These are phyloP conservation scores for Coniella lustricola DNA, from an alignment of 2,329 filamentous ascomycete species.

Conservation along the genomic window DNA sequence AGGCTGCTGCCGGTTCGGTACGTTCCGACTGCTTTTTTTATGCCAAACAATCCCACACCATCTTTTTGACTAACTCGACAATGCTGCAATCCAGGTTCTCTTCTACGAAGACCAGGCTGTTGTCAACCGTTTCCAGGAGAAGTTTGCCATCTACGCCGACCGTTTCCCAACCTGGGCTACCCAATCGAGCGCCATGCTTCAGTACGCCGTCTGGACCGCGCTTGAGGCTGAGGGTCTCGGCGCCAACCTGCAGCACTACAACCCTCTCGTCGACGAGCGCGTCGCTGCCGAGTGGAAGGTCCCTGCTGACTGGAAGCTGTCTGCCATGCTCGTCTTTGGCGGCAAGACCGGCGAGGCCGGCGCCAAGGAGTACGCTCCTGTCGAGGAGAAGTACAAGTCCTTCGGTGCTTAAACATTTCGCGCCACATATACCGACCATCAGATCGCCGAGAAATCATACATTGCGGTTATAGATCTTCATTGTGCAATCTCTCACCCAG, in stretches of 20 bases:
- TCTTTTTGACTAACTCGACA: not conserved
- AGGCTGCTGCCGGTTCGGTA: slow-evolving; percentile 68
- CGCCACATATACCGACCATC: no score
- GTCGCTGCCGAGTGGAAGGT: slow-evolving; percentile 64
- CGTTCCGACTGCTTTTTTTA: no score
- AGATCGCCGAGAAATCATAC: no score
- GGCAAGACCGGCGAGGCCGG: slow-evolving; percentile 47
- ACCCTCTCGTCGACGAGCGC: slow-evolving; percentile 72
- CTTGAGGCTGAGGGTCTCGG: slow-evolving; percentile 79
- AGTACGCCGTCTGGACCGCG: slow-evolving; percentile 73
- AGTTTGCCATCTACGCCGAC: slow-evolving; percentile 68
- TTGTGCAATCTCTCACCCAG: no score
- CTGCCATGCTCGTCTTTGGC: slow-evolving; percentile 82
- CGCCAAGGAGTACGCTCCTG: slow-evolving; percentile 57
- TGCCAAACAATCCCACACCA: no score
- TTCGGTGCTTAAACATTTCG: slow-evolving; percentile 40
- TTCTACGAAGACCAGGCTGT: slow-evolving; percentile 76
- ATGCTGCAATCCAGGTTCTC: slow-evolving; percentile 47
- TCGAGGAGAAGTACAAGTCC: slow-evolving; percentile 62
- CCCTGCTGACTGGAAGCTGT: slow-evolving; percentile 66
- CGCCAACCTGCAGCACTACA: slow-evolving; percentile 90
- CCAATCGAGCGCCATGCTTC: slow-evolving; percentile 76
- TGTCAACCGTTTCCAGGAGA: slow-evolving; percentile 58
- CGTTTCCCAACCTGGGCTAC: slow-evolving; percentile 71
- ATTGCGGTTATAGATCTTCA: no score